Evolutionary conservation across 2,329 filamentous ascomycete genomes (phyloP).

Genomic region (Pseudopithomyces chartarum): DNA sequence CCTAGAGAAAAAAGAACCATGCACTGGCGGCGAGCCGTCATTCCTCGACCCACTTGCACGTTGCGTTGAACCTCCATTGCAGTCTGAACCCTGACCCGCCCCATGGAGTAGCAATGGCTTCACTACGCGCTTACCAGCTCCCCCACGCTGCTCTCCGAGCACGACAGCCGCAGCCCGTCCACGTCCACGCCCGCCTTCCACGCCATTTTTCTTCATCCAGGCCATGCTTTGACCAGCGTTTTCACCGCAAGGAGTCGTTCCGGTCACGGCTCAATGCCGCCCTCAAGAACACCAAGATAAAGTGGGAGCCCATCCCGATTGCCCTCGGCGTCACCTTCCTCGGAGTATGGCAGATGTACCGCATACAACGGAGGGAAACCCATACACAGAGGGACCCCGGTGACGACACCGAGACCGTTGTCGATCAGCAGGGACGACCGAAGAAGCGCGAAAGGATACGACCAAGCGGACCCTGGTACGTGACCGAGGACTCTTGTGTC

Average conservation of each 20-base stretch:
- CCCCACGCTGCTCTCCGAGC: conserved; percentile 23
- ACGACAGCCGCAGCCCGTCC: conserved; percentile 13
- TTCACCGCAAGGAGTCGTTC: conserved; percentile 59
- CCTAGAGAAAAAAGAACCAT: conserved; percentile 15
- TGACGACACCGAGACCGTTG: conserved; percentile 53
- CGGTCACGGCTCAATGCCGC: conserved; percentile 62
- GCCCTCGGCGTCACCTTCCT: conserved; percentile 84
- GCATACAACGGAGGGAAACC: conserved; percentile 63
- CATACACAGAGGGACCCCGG: conserved; percentile 46
- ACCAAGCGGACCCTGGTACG: conserved; percentile 80
- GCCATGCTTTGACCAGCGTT: conserved; percentile 47
- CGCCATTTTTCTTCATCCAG: conserved; percentile 49
- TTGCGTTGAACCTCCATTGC: neutral
- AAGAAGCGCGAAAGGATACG: conserved; percentile 67
- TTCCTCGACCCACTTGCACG: conserved; percentile 17
- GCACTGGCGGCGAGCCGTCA: conserved; percentile 20
- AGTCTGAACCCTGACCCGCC: neutral
- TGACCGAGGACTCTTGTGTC: conserved; percentile 24
- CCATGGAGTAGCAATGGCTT: conserved; percentile 34
- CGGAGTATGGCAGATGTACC: conserved; percentile 82
- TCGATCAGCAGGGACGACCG: conserved; percentile 48
- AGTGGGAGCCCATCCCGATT: conserved; percentile 91
- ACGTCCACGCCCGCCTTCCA: conserved; percentile 22
- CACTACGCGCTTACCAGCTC: conserved; percentile 33
- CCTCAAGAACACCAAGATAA: conserved; percentile 68